Conservation (phyloP, 2,329 filamentous ascomycete genomes). For the Catunica adiposa region DNA sequence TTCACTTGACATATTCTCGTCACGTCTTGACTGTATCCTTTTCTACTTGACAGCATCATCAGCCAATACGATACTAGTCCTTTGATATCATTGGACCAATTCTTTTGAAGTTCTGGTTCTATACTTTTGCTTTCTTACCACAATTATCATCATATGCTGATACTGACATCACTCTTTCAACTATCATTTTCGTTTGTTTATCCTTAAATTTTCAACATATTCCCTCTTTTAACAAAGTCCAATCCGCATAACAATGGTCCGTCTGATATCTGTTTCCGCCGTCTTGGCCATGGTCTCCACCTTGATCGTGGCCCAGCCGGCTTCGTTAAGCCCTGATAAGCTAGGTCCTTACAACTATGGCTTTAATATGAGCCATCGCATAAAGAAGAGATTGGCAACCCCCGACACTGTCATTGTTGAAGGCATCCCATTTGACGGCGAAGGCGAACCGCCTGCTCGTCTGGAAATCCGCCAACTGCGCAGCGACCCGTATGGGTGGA, state of each 20-base stretch:
- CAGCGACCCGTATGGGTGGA: conserved; percentile 50
- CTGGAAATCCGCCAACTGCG: conserved; percentile 53
- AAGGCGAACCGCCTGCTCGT: conserved; percentile 31
- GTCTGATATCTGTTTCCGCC: conserved; percentile 2
- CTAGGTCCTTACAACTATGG: conserved; percentile 13
- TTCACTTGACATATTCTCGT: not conserved
- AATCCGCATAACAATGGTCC: conserved; percentile 6
- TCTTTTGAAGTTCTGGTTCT: not conserved
- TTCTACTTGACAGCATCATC: not conserved
- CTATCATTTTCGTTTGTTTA: not conserved
- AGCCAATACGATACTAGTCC: not conserved
- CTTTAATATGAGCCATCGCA: conserved; percentile 6
- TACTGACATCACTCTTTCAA: not conserved
- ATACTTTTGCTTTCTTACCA: not conserved
- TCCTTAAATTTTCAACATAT: not conserved
- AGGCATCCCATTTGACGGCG: conserved; percentile 17
- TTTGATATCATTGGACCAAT: not conserved
- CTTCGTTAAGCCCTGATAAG: conserved; percentile 8
- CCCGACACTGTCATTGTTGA: conserved; percentile 5
- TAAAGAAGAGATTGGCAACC: not conserved
- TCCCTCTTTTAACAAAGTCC: not conserved
- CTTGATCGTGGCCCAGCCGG: conserved; percentile 9
- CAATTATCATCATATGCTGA: not conserved
- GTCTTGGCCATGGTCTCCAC: conserved; percentile 3
- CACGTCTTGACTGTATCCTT: not conserved